These are phyloP conservation scores for Panaeolus papilionaceus DNA, from an alignment of 768 basidiomycete genomes.

Conservation along the genomic window DNA sequence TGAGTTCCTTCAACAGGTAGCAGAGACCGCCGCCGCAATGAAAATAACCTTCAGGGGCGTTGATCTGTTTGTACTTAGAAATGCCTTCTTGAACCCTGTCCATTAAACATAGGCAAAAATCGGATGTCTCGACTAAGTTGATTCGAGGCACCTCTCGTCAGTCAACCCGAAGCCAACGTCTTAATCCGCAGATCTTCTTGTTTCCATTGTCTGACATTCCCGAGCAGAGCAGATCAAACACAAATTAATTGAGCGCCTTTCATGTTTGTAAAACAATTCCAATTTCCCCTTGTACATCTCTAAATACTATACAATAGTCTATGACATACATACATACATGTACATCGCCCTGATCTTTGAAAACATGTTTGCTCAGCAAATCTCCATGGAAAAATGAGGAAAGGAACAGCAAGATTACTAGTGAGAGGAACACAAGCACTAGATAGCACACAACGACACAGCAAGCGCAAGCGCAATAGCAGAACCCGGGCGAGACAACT, in stretches of 20 bases:
- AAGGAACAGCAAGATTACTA: not conserved
- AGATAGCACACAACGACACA: not conserved
- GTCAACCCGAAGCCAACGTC: too few species aligned
- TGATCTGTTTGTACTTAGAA: not conserved
- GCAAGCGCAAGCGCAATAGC: not conserved
- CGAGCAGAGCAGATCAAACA: too few species aligned
- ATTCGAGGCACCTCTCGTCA: too few species aligned
- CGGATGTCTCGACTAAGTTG: too few species aligned
- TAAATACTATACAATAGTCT: slow-evolving; percentile 9
- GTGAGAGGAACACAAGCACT: not conserved
- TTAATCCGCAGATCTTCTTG: too few species aligned
- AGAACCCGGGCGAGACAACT: not conserved
- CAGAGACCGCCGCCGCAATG: not conserved
- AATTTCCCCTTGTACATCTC: not conserved
- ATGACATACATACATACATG: not conserved
- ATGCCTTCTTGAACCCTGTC: not conserved
- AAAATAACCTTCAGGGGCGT: not conserved
- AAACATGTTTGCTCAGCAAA: slow-evolving; percentile 7
- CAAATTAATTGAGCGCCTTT: not conserved
- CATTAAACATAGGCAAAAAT: not conserved
- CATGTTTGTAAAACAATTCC: not conserved
- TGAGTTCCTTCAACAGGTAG: not conserved
- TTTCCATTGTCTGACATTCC: not conserved
- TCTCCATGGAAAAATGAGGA: not conserved
- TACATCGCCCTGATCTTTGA: not conserved